Percentiles rank a stretch among this genome's conserved stretches.
Conservation (phyloP, 352 stramenopile genomes). For the Globisporangium megalacanthum region DNA sequence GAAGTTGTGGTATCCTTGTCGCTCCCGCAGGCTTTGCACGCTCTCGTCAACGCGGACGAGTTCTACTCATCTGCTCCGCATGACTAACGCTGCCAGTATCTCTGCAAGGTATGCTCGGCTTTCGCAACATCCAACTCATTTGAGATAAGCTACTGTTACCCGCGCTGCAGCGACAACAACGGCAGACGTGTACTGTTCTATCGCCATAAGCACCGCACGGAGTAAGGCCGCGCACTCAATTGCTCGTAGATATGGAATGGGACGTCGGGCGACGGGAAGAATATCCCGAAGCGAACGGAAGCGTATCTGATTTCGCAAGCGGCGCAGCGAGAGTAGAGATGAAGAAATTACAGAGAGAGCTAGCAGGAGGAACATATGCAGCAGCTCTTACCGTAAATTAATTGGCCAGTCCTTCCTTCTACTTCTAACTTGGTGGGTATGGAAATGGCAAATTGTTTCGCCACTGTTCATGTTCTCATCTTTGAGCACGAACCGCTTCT, state of each 20-base stretch:
- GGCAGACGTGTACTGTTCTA: constrained; percentile 14
- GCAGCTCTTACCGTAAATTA: no score
- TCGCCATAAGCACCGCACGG: constrained; percentile 9
- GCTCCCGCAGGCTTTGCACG: not conserved
- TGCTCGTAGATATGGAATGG: constrained; percentile 20
- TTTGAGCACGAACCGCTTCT: no score
- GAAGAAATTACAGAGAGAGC: constrained; percentile 1
- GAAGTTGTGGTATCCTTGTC: constrained; percentile 9
- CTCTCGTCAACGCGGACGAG: constrained; percentile 8
- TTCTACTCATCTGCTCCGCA: constrained; percentile 6
- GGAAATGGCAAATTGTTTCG: not conserved
- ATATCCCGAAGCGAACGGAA: constrained; percentile 8
- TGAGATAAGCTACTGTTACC: constrained; percentile 16
- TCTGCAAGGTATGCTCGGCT: constrained; percentile 19
- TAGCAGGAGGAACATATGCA: not conserved
- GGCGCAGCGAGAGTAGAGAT: constrained; percentile 4
- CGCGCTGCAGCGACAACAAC: constrained; percentile 4
- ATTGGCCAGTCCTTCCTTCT: not conserved
- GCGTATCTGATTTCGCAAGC: constrained; percentile 13
- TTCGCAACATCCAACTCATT: constrained; percentile 10
- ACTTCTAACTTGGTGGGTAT: not conserved
- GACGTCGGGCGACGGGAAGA: constrained; percentile 15
- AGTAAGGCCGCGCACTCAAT: constrained; percentile 6
- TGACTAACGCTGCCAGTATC: constrained; percentile 12
- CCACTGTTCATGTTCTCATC: no score